Conservation (phyloP, 768 basidiomycete genomes). For the Macrolepiota dolichaula region DNA sequence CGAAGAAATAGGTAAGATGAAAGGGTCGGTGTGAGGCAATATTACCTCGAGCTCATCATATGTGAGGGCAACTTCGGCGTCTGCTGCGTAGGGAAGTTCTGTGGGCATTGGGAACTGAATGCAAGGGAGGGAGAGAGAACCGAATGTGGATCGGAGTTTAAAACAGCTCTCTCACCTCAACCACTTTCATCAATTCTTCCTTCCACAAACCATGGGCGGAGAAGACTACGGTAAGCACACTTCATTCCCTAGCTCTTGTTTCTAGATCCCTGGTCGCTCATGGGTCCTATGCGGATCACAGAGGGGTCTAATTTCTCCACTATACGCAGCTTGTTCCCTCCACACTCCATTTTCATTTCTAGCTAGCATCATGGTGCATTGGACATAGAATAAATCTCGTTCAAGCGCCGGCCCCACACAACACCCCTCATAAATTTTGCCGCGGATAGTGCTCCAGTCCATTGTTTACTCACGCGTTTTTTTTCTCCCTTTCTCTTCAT, state of each 20-base stretch:
- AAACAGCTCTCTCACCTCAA: slow-evolving; percentile 23
- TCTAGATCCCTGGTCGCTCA: slow-evolving; percentile 10
- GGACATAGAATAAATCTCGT: slow-evolving; percentile 1
- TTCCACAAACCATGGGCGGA: slow-evolving; percentile 33
- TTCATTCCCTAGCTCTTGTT: background rate
- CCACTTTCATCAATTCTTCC: slow-evolving; percentile 13
- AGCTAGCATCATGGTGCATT: slow-evolving; percentile 11
- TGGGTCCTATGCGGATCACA: slow-evolving; percentile 13
- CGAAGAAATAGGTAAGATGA: background rate
- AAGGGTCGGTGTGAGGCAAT: background rate
- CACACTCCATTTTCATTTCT: slow-evolving; percentile 6
- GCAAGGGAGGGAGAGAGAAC: slow-evolving; percentile 13
- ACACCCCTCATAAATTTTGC: slow-evolving; percentile 3
- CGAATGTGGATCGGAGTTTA: slow-evolving; percentile 30
- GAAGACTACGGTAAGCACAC: slow-evolving; percentile 56
- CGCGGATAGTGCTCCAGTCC: slow-evolving; percentile 18
- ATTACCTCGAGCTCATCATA: slow-evolving; percentile 88
- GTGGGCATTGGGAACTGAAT: slow-evolving; percentile 49
- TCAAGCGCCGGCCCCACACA: background rate
- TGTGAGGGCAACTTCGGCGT: slow-evolving; percentile 84
- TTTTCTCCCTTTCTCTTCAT: slow-evolving; percentile 36
- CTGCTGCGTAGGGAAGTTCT: slow-evolving; percentile 93
- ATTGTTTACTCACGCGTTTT: slow-evolving; percentile 48
- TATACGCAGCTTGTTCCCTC: background rate
- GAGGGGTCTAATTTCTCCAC: slow-evolving; percentile 5